Evolutionary conservation across 2,329 filamentous ascomycete species (phyloP), one percentile per base, ranked within the genome.

Genomic region (Chrysosporium queenslandicum): DNA sequence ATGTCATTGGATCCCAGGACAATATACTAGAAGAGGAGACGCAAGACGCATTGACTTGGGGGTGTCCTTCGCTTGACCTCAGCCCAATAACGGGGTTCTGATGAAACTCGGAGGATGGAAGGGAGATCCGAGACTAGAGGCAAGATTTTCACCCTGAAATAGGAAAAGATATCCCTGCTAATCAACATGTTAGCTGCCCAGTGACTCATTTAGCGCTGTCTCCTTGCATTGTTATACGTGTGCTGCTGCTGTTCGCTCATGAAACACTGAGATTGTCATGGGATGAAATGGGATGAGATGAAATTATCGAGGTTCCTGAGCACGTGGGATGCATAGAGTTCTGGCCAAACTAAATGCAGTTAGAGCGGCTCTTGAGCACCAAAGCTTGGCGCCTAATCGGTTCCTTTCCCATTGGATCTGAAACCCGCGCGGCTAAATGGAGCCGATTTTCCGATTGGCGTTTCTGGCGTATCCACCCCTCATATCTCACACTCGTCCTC

Each of bases 381-480:
- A 25, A 49, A 49, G 32, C 46, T 49, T 49, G 46, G 32, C 46
- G 46, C 14, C n/a, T 27, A 40, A 18, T 40, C 46, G 32, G 46
- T 21, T 40, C 3, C 21, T 27, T 36, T 46, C 43, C 46, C 23
- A 49, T 49, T 49, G 46, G 46, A 11, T 8, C 16, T 3, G n/a
- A 16, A 40, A 49, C 3, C 32, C 46, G 46, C 46, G 46, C 46
- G 46, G 16, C 46, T 49, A 49, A 16, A 11, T 18, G 6, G 18
- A 49, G 4, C 32, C 23, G 46, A 39, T n/a, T 5, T 39, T 20
- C 45, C 20, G 30, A 47, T 32, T 45, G 16, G 42, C 14, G 25
- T 30, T 18, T 4, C 42, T 20, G 8, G 18, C 23, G 23, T 30
- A 23, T 39, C 42, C 42, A 45, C 21, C 14, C 29, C 5, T 12